Conservation (phyloP, 2,329 filamentous ascomycete genomes). For the Neobulgaria alba region DNA sequence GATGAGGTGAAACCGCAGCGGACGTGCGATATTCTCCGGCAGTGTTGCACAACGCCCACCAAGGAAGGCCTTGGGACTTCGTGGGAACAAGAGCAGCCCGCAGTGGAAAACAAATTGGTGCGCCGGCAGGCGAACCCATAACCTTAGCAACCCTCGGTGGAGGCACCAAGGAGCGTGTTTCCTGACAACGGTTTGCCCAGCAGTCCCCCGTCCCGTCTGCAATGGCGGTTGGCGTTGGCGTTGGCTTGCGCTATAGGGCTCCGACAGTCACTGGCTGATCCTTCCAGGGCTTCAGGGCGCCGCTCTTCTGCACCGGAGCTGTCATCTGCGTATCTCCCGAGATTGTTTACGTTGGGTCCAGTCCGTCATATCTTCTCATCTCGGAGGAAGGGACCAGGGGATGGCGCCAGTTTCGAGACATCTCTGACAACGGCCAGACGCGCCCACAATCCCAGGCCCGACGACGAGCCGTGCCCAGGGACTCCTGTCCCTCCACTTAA, state of each 20-base stretch:
- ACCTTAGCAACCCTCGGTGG: too few species aligned
- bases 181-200: too few species aligned
- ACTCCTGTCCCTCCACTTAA: background rate
- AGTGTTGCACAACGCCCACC: background rate
- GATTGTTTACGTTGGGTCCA: background rate
- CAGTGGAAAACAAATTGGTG: too few species aligned
- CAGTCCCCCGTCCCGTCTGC: too few species aligned
- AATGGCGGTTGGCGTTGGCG: too few species aligned
- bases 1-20: conserved; percentile 2
- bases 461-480: background rate
- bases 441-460: background rate
- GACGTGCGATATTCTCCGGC: conserved; percentile 1
- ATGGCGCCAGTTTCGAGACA: conserved; percentile 11
- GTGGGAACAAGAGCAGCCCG: too few species aligned
- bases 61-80: background rate
- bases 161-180: too few species aligned
- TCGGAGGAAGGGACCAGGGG: conserved; percentile 6
- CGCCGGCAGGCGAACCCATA: too few species aligned
- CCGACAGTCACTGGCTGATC: too few species aligned
- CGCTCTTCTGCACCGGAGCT: background rate
- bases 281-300: background rate
- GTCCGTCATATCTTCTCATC: background rate
- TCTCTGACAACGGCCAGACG: conserved; percentile 4
- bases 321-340: conserved; percentile 1
- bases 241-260: too few species aligned